Percentiles rank a stretch among this genome's conserved stretches.
These are phyloP conservation scores for Aspergillus sclerotiicarbonarius DNA, from an alignment of 495 filamentous ascomycete species.

Conservation along the genomic window DNA sequence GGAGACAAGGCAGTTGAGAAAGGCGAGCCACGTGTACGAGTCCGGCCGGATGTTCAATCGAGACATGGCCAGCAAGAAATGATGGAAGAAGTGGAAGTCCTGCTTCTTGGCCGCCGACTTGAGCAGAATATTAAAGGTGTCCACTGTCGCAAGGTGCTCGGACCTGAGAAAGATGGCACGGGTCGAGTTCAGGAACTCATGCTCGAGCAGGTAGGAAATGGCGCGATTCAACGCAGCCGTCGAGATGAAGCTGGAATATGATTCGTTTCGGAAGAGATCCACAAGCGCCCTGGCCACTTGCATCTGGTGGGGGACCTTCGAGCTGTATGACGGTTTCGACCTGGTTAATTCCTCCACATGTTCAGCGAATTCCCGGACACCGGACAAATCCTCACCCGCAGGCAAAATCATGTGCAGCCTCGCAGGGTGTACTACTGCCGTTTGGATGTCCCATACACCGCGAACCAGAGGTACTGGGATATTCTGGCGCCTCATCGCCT, in stretches of 20 bases:
- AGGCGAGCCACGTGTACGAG: slow-evolving; percentile 42
- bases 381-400: slow-evolving; percentile 7
- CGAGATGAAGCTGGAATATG: slow-evolving; percentile 29
- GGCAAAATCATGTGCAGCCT: slow-evolving; percentile 16
- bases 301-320: slow-evolving; percentile 3
- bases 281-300: slow-evolving; percentile 20
- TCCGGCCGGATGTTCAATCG: slow-evolving; percentile 37
- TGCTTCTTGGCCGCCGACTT: slow-evolving; percentile 32
- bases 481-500: slow-evolving; percentile 18
- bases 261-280: slow-evolving; percentile 24
- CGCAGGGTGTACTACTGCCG: background rate
- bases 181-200: slow-evolving; percentile 28
- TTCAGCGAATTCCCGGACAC: slow-evolving; percentile 34
- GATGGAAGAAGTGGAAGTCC: slow-evolving; percentile 33
- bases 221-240: slow-evolving; percentile 43
- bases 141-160: slow-evolving; percentile 37
- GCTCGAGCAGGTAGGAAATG: slow-evolving; percentile 34
- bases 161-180: slow-evolving; percentile 28
- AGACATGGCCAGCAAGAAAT: slow-evolving; percentile 33
- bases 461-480: slow-evolving; percentile 30
- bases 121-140: slow-evolving; percentile 48
- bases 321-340: slow-evolving; percentile 3
- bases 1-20: slow-evolving; percentile 33
- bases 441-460: slow-evolving; percentile 29
- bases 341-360: slow-evolving; percentile 34